Conservation (phyloP, 148 eudicot species). For the Pharnaceum exiguum region DNA sequence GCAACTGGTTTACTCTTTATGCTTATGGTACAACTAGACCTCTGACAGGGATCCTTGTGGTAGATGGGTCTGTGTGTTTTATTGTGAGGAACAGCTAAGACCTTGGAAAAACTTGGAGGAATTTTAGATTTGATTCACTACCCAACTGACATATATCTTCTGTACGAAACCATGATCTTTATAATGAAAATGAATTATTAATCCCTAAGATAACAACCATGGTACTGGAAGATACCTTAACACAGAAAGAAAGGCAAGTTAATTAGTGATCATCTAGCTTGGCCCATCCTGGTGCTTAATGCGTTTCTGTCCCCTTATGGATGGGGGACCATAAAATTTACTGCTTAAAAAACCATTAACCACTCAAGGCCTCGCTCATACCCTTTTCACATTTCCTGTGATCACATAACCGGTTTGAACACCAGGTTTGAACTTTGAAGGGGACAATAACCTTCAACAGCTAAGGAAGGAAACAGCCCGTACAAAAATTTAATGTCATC, state of each 20-base stretch:
- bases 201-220: slow-evolving; percentile 1
- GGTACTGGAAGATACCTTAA: slow-evolving; percentile 8
- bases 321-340: slow-evolving; percentile 2
- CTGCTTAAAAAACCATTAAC: not conserved
- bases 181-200: not conserved
- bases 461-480: too few species aligned
- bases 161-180: slow-evolving; percentile 15
- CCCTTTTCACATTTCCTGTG: not conserved
- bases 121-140: slow-evolving; percentile 19
- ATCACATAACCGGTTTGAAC: too few species aligned
- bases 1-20: not conserved
- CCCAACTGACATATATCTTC: slow-evolving; percentile 25
- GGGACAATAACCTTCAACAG: too few species aligned
- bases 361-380: not conserved
- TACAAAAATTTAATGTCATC: too few species aligned
- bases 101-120: slow-evolving; percentile 8
- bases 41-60: slow-evolving; percentile 19
- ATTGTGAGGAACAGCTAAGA: slow-evolving; percentile 28
- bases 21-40: slow-evolving; percentile 27
- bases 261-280: slow-evolving; percentile 5
- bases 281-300: slow-evolving; percentile 14
- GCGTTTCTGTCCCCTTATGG: slow-evolving; percentile 5
- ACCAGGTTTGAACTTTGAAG: too few species aligned
- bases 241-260: slow-evolving; percentile 8
- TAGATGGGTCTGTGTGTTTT: slow-evolving; percentile 4